phyloP scores from a whole-genome alignment of 495 filamentous ascomycete genomes.

The Chlorociboria aeruginascens region DNA sequence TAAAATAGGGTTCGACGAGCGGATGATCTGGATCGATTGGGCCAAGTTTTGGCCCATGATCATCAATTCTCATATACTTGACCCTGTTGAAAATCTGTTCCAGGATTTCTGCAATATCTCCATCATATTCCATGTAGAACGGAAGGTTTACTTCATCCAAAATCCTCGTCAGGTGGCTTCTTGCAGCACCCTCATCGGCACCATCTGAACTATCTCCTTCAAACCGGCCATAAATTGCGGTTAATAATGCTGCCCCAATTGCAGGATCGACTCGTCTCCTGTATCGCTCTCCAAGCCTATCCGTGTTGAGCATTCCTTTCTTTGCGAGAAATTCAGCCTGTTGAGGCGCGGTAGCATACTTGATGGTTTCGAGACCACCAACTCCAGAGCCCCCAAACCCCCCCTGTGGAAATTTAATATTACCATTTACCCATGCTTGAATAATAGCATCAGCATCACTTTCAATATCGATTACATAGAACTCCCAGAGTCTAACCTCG shows the following conservation, averaged over 20 bases:
- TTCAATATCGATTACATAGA: conserved; percentile 73
- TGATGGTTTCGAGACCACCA: conserved; percentile 42
- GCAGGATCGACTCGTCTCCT: conserved; percentile 53
- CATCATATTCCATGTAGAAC: conserved; percentile 84
- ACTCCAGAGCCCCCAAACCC: conserved; percentile 31
- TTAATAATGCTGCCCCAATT: conserved; percentile 56
- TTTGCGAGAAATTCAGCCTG: conserved; percentile 50
- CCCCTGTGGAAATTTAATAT: conserved; percentile 33
- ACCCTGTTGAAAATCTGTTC: conserved; percentile 88
- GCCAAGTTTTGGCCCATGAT: conserved; percentile 80
- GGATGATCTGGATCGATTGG: conserved; percentile 63
- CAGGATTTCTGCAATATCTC: conserved; percentile 67
- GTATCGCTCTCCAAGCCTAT: conserved; percentile 68
- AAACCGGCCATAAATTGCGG: conserved; percentile 56
- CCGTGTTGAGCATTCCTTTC: conserved; percentile 49
- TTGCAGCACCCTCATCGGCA: conserved; percentile 32
- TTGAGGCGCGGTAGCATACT: conserved; percentile 40
- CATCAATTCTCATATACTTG: conserved; percentile 85
- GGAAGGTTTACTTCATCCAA: conserved; percentile 78
- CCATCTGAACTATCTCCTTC: conserved; percentile 32
- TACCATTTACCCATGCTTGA: conserved; percentile 54
- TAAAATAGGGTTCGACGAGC: conserved; percentile 94
- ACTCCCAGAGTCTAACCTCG: conserved; percentile 79
- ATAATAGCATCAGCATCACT: conserved; percentile 55
- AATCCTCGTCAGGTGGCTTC: conserved; percentile 42